These are phyloP conservation scores for Lyophyllum decastes DNA, from an alignment of 768 basidiomycete genomes.

Conservation along the genomic window DNA sequence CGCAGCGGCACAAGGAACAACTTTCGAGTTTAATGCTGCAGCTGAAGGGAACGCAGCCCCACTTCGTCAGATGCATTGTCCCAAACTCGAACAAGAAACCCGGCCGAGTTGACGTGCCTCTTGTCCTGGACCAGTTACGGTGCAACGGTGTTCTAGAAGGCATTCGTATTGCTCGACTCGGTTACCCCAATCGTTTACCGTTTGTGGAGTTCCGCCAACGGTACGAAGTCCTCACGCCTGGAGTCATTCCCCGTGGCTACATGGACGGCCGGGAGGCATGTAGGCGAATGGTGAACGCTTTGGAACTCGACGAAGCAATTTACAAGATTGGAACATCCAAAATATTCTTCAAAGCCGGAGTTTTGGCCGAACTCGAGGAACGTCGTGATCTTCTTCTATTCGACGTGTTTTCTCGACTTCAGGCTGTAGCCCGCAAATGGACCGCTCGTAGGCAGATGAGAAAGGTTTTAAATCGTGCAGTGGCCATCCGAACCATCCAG, in stretches of 20 bases:
- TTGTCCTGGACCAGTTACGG: slow-evolving; percentile 95
- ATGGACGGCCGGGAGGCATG: slow-evolving; percentile 98
- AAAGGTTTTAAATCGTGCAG: slow-evolving; percentile 91
- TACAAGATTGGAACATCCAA: slow-evolving; percentile 96
- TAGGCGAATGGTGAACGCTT: slow-evolving; percentile 82
- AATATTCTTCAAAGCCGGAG: slow-evolving; percentile 99
- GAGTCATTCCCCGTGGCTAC: slow-evolving; percentile 90
- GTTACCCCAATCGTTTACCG: slow-evolving; percentile 95
- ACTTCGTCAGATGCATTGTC: slow-evolving; percentile 98
- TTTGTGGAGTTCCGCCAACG: slow-evolving; percentile 98
- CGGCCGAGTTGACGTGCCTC: slow-evolving; percentile 86
- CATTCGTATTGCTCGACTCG: slow-evolving; percentile 94
- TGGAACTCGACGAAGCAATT: slow-evolving; percentile 82
- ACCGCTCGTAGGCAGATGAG: slow-evolving; percentile 88
- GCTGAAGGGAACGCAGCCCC: slow-evolving; percentile 91
- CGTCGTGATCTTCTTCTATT: slow-evolving; percentile 84
- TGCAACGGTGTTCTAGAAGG: slow-evolving; percentile 99
- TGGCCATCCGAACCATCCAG: slow-evolving; percentile 91
- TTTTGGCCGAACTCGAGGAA: slow-evolving; percentile 95
- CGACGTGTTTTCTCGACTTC: slow-evolving; percentile 86
- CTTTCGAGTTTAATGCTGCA: slow-evolving; percentile 89
- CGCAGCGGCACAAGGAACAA: slow-evolving; percentile 95
- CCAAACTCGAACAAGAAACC: slow-evolving; percentile 93
- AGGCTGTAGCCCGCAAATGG: slow-evolving; percentile 85
- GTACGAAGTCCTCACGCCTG: slow-evolving; percentile 94